Conservation (phyloP, 768 basidiomycete genomes). For the Hygrocybe coccinea region DNA sequence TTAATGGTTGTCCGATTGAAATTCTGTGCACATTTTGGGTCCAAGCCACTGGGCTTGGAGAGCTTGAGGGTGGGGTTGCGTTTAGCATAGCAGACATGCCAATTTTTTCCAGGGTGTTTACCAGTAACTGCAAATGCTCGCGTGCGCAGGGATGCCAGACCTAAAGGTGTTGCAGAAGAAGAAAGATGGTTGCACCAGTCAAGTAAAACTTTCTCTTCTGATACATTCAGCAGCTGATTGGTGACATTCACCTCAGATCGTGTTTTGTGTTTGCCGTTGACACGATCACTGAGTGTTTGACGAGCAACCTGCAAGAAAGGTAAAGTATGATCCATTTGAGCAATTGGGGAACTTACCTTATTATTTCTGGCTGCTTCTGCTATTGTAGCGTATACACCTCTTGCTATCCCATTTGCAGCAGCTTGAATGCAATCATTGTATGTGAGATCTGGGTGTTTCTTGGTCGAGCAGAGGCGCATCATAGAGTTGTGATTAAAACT, state of each 20-base stretch:
- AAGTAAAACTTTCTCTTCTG: slow-evolving; percentile 9
- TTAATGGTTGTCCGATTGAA: slow-evolving; percentile 21
- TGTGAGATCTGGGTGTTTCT: too few relatives aligned
- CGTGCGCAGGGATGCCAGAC: background rate
- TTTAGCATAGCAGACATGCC: slow-evolving; percentile 11
- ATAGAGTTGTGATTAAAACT: too few relatives aligned
- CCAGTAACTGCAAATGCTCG: background rate
- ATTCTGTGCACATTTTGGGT: slow-evolving; percentile 26
- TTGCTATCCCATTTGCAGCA: too few relatives aligned
- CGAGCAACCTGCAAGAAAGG: background rate
- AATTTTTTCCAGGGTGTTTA: slow-evolving; percentile 7
- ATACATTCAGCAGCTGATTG: slow-evolving; percentile 1
- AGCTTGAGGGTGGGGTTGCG: slow-evolving; percentile 17
- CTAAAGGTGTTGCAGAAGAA: slow-evolving; percentile 5
- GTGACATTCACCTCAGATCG: background rate
- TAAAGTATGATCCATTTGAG: background rate
- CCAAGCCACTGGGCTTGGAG: slow-evolving; percentile 22
- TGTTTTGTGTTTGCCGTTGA: background rate
- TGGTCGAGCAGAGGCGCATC: too few relatives aligned
- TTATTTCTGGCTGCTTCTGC: background rate
- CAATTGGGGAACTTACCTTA: background rate
- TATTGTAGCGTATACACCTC: background rate
- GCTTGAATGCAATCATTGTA: too few relatives aligned
- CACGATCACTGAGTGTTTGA: background rate
- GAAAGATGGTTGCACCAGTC: slow-evolving; percentile 16